Evolutionary conservation across 1,139 yeast genomes (phyloP).

Genomic region (Debaryomyces sp.): DNA sequence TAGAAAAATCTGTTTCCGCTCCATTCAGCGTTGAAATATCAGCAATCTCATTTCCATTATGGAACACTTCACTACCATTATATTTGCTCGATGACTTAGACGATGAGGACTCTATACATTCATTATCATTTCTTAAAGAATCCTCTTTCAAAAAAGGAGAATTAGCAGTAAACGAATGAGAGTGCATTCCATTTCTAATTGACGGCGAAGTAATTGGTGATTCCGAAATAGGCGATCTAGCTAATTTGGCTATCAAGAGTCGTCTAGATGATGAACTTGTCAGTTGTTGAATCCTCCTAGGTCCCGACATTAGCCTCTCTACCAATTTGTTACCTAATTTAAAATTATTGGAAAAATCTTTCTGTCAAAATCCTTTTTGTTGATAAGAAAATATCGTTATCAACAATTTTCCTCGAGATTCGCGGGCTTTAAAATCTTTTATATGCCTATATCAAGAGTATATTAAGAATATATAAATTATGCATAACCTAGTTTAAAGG

Average conservation of each 20-base stretch:
- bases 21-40: conserved; percentile 5
- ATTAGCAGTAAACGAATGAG: conserved; percentile 29
- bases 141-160: conserved; percentile 25
- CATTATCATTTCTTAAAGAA: conserved; percentile 13
- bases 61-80: conserved; percentile 9
- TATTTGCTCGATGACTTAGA: conserved; percentile 13
- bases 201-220: conserved; percentile 31
- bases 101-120: conserved; percentile 16
- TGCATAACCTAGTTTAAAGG: neutral
- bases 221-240: conserved; percentile 32
- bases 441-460: neutral
- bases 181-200: conserved; percentile 24
- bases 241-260: conserved; percentile 37
- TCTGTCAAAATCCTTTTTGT: neutral
- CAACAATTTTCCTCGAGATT: neutral
- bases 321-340: neutral
- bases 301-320: conserved; percentile 25
- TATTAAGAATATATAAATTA: neutral
- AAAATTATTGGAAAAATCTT: neutral
- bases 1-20: conserved; percentile 16
- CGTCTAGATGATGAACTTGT: conserved; percentile 20
- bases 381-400: conserved; percentile 3
- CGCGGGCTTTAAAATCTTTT: conserved; percentile 1
- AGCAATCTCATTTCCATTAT: conserved; percentile 14
- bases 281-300: conserved; percentile 19